These are phyloP conservation scores for Knoxia roxburghii DNA, from an alignment of 257 asterid genomes.

Conservation along the genomic window DNA sequence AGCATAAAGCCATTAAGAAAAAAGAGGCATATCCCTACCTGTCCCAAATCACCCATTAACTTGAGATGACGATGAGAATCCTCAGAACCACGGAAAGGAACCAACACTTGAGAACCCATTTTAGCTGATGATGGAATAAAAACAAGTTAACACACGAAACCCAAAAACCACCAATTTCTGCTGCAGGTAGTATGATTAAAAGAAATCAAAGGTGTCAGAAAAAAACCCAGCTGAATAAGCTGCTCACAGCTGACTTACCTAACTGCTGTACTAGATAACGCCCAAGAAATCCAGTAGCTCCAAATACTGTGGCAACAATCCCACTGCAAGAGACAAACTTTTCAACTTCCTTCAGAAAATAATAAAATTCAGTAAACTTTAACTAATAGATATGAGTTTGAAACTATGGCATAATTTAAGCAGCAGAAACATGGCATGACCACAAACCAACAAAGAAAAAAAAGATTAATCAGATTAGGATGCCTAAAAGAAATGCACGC, in stretches of 20 bases:
- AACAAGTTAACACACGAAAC: neutral
- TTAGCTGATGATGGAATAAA: conserved; percentile 49
- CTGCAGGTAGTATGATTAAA: neutral
- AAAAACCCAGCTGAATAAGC: neutral
- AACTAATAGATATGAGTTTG: neutral
- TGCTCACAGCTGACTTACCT: conserved; percentile 34
- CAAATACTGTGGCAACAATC: conserved; percentile 86
- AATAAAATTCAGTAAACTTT: neutral
- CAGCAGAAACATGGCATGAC: neutral
- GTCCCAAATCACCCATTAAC: conserved; percentile 98
- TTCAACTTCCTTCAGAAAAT: neutral
- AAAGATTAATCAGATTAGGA: neutral
- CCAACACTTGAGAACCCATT: conserved; percentile 94
- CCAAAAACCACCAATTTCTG: neutral
- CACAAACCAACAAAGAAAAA: neutral
- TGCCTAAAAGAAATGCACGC: neutral
- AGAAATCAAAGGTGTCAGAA: neutral
- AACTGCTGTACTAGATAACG: conserved; percentile 90
- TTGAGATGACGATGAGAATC: conserved; percentile 96
- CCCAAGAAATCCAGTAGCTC: conserved; percentile 97
- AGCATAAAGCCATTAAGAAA: conserved; percentile 1
- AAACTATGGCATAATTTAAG: neutral
- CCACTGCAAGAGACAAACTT: conserved; percentile 62
- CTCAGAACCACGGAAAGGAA: conserved; percentile 95
- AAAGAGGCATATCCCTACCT: conserved; percentile 38